Evolutionary conservation across 768 basidiomycete species (phyloP).

Genomic region (Xanthoconium stramineum): DNA sequence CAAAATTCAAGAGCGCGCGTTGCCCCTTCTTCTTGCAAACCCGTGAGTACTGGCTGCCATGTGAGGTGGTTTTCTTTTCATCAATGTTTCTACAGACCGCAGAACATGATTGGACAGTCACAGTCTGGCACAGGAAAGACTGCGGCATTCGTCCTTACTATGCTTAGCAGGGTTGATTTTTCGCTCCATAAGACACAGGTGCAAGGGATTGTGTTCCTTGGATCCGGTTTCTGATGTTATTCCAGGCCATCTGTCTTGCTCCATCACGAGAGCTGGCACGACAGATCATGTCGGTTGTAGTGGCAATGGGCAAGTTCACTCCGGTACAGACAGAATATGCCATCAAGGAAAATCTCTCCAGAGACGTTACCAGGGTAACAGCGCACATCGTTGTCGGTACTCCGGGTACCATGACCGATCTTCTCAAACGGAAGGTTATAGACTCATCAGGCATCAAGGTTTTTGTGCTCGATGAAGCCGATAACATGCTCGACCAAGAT

Average conservation of each 20-base stretch:
- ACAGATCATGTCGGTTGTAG: slow-evolving; percentile 95
- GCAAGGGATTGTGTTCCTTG: slow-evolving; percentile 9
- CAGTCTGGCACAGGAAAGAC: slow-evolving; percentile 99
- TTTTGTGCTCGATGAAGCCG: slow-evolving; percentile 96
- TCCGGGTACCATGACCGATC: slow-evolving; percentile 90
- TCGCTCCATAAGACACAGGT: slow-evolving; percentile 82
- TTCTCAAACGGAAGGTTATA: slow-evolving; percentile 74
- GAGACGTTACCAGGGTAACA: slow-evolving; percentile 61
- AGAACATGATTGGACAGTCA: slow-evolving; percentile 98
- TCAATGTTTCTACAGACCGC: slow-evolving; percentile 55
- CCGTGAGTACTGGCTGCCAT: slow-evolving; percentile 55
- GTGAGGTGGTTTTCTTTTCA: background rate
- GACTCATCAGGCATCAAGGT: slow-evolving; percentile 82
- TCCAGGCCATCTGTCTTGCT: slow-evolving; percentile 92
- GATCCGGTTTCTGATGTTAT: slow-evolving; percentile 2
- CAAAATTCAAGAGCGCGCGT: slow-evolving; percentile 96
- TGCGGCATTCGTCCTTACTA: slow-evolving; percentile 95
- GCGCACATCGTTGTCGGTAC: slow-evolving; percentile 95
- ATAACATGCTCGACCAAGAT: slow-evolving; percentile 97
- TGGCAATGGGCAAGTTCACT: slow-evolving; percentile 94
- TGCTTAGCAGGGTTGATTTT: slow-evolving; percentile 93
- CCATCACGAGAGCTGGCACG: slow-evolving; percentile 96
- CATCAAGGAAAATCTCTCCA: slow-evolving; percentile 82
- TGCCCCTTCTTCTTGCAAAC: slow-evolving; percentile 84
- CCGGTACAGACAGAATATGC: slow-evolving; percentile 92